These are phyloP conservation scores for Zygosaccharomyces pseudobailii DNA, from an alignment of 1,139 yeast species.

Conservation along the genomic window DNA sequence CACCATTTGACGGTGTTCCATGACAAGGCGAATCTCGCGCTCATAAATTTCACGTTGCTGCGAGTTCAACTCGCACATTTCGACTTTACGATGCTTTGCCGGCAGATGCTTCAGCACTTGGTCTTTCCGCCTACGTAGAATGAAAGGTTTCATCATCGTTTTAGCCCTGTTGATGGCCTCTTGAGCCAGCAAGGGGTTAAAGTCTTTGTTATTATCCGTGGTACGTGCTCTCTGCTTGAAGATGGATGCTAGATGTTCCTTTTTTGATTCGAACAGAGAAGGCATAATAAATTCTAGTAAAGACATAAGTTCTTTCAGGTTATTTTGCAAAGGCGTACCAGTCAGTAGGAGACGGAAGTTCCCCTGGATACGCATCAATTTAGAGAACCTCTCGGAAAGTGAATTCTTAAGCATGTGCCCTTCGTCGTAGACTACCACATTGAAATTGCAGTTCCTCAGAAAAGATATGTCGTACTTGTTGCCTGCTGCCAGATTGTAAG, in stretches of 20 bases:
- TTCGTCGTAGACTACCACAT: constrained; percentile 91
- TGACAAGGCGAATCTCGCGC: constrained; percentile 48
- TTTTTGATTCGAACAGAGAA: constrained; percentile 67
- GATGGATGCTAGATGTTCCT: constrained; percentile 74
- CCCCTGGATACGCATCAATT: constrained; percentile 78
- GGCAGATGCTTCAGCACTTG: constrained; percentile 91
- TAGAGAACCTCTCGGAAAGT: constrained; percentile 76
- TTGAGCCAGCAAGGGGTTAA: constrained; percentile 78
- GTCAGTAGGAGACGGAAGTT: constrained; percentile 79
- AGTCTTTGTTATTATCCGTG: constrained; percentile 45
- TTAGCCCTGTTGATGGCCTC: constrained; percentile 92
- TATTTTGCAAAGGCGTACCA: constrained; percentile 96
- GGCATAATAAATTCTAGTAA: constrained; percentile 89
- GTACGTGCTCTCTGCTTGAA: constrained; percentile 83
- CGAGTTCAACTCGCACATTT: constrained; percentile 57
- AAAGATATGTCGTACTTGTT: constrained; percentile 77
- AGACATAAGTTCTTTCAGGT: constrained; percentile 83
- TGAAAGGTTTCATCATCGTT: constrained; percentile 98
- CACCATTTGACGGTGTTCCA: constrained; percentile 46
- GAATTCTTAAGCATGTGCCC: constrained; percentile 96
- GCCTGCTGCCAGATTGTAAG: constrained; percentile 89
- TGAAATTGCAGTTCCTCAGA: constrained; percentile 66
- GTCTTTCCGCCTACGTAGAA: constrained; percentile 81
- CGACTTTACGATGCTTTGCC: constrained; percentile 58
- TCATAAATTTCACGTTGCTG: constrained; percentile 60